Base-by-base conservation (phyloP, 345 rosid genomes). In the Gossypium herbaceum region DNA sequence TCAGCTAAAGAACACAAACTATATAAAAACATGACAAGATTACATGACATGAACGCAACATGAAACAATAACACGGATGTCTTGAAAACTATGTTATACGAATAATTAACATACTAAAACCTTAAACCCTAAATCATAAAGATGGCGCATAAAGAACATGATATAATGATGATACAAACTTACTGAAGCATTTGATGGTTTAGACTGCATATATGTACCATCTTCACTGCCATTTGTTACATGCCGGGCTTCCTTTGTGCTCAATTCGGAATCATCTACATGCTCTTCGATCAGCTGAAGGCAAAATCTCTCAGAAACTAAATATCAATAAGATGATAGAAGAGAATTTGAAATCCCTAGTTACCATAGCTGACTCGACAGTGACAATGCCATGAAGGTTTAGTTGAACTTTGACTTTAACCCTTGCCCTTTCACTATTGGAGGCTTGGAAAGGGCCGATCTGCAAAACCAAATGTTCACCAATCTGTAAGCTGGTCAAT, bases 361-460 rank as follows among this genome's bases (percentile, higher is more conserved):
- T 81, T 81, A 91, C 97, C 75, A 61, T 79, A 71, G 91, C 97
- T 59, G 94, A 88, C 72, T 80, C 88, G 22, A 88, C 80, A 24
- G 78, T 79, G 67, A 88, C 84, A 73, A 91, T 81, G 60, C 97
- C 97, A 73, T 91, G 90, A 72, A 91, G 90, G 75, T 90, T 84
- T 80, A 90, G 81, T 50, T 81, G 84, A 80, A 88, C 85, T 80
- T 81, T 85, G 66, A 91, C 86, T 84, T 91, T 91, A 75, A 91
- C 85, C 76, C 80, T 88, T 60, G 86, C 85, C 73, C 80, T 85
- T 78, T 87, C 87, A 69, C 73, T 67, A 5, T 63, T 24, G 39
- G 73, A 78, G 43, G 19, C 41, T 76, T 85, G 87, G 34, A 91
- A 90, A 78, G 92, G 94, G 61, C 91, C 94, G 68, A 91, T 81